These are phyloP conservation scores for Pleurotus tuoliensis DNA, from an alignment of 768 basidiomycete genomes.

Conservation along the genomic window DNA sequence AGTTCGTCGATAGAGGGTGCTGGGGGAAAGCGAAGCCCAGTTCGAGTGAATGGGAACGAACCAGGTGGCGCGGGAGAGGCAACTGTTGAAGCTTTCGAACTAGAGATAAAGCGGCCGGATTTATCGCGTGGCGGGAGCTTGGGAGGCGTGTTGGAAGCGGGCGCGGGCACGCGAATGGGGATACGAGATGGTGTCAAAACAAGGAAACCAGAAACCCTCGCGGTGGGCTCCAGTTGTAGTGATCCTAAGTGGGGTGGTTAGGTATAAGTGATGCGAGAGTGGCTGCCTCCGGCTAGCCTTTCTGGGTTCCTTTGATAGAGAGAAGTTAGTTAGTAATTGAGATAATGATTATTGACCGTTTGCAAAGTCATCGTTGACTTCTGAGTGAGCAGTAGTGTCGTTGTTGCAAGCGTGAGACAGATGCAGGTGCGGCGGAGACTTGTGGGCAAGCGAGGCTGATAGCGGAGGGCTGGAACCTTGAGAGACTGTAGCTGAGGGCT, in stretches of 20 bases:
- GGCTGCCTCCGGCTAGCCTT: background rate
- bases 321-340: background rate
- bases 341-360: too few species aligned
- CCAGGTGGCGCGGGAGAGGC: background rate
- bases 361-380: too few species aligned
- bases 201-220: background rate
- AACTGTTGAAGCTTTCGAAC: background rate
- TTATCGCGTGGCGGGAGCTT: background rate
- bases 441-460: too few species aligned
- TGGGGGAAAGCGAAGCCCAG: background rate
- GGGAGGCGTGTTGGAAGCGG: background rate
- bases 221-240: conserved; percentile 5
- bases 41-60: background rate
- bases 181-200: background rate
- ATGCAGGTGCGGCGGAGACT: too few species aligned
- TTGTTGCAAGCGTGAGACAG: too few species aligned
- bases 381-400: too few species aligned
- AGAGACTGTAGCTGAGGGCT: too few species aligned
- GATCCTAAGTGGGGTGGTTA: background rate
- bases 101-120: background rate
- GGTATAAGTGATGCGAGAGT: background rate
- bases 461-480: too few species aligned
- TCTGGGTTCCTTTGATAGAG: background rate
- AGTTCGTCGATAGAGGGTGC: background rate
- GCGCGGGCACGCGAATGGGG: background rate